A percentile compares a stretch with the other conserved stretches of the same genome.
These are phyloP conservation scores for Tulasnella sp. DNA, from an alignment of 768 basidiomycete genomes.

Conservation along the genomic window DNA sequence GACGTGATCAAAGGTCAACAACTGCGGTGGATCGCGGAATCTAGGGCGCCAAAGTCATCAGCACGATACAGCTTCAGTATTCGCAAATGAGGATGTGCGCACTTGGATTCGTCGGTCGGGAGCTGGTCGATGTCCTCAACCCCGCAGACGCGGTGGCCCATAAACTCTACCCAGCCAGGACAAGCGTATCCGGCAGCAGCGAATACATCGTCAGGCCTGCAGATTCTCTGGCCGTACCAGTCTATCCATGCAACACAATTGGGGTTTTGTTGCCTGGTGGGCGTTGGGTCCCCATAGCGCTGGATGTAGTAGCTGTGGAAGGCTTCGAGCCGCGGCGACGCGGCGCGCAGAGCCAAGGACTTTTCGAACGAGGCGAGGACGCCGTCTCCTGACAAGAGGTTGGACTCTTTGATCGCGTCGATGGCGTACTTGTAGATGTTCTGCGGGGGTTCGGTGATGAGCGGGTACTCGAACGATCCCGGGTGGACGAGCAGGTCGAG, in stretches of 20 bases:
- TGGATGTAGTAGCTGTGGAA: conserved; percentile 67
- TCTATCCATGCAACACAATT: conserved; percentile 74
- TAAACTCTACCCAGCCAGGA: neutral
- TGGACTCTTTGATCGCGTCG: conserved; percentile 46
- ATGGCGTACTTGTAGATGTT: conserved; percentile 54
- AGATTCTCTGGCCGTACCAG: conserved; percentile 73
- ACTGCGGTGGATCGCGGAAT: conserved; percentile 39
- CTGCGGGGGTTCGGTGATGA: conserved; percentile 43
- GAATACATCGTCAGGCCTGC: conserved; percentile 36
- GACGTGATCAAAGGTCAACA: conserved; percentile 76
- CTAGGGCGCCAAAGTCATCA: conserved; percentile 34
- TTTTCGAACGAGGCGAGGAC: conserved; percentile 58
- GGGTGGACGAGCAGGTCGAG: conserved; percentile 61
- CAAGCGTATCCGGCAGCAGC: conserved; percentile 26
- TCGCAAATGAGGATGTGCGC: neutral
- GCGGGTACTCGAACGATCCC: conserved; percentile 38
- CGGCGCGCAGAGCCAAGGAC: conserved; percentile 70
- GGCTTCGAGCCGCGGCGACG: conserved; percentile 77
- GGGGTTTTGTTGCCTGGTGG: conserved; percentile 33
- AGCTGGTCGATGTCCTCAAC: conserved; percentile 26
- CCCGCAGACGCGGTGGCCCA: conserved; percentile 28
- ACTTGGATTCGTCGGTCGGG: neutral
- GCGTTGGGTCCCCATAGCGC: conserved; percentile 31
- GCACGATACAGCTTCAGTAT: neutral
- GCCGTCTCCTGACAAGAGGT: conserved; percentile 49